phyloP scores from a whole-genome alignment of 2,329 filamentous ascomycete genomes.

The Orbilia ellipsospora region DNA sequence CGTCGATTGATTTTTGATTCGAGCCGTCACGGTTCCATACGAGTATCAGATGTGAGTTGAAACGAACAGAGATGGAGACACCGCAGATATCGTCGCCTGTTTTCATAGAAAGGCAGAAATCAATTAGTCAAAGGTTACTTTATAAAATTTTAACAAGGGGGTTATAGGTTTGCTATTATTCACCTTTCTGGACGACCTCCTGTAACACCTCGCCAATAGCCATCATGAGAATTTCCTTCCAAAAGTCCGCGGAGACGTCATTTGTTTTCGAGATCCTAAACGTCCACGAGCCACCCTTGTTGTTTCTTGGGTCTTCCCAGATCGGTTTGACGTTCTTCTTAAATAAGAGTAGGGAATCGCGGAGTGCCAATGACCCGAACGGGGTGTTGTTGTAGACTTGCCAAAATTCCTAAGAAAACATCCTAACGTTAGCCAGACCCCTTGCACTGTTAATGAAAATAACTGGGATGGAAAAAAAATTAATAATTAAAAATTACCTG shows the following conservation, averaged over 20 bases:
- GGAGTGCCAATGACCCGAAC: slow-evolving; percentile 78
- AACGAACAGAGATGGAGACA: slow-evolving; percentile 85
- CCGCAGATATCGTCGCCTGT: slow-evolving; percentile 88
- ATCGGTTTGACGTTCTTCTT: slow-evolving; percentile 80
- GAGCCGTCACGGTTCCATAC: slow-evolving; percentile 92
- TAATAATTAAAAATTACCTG: no score
- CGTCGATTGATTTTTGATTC: slow-evolving; percentile 81
- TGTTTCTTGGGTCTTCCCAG: slow-evolving; percentile 88
- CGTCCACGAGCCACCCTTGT: slow-evolving; percentile 87
- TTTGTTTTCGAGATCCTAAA: slow-evolving; percentile 85
- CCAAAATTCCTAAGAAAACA: slow-evolving; percentile 77
- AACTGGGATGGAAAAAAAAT: background rate
- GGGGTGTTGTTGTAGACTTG: slow-evolving; percentile 84
- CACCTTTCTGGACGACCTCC: slow-evolving; percentile 76
- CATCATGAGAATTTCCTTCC: slow-evolving; percentile 82
- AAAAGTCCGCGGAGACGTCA: slow-evolving; percentile 74
- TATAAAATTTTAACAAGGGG: background rate
- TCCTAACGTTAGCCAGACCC: background rate
- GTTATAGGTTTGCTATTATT: background rate
- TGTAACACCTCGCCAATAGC: slow-evolving; percentile 86
- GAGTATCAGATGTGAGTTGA: slow-evolving; percentile 87
- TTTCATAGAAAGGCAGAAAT: background rate
- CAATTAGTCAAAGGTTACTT: background rate
- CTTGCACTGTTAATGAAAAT: background rate
- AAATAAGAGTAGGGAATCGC: slow-evolving; percentile 82